These are phyloP conservation scores for Penicillium daleae DNA, from an alignment of 495 filamentous ascomycete genomes.

Conservation along the genomic window DNA sequence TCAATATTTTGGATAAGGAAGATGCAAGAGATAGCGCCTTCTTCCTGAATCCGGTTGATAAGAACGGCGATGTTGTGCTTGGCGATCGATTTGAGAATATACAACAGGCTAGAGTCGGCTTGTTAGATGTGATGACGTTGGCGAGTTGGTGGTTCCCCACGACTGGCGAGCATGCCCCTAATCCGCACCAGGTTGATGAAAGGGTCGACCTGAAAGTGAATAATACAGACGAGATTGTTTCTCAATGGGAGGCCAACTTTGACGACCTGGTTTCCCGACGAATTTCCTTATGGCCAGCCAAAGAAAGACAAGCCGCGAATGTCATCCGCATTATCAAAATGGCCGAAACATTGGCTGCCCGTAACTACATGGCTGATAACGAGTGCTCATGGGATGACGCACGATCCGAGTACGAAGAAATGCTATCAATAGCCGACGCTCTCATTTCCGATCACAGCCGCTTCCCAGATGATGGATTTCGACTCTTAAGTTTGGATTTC, in stretches of 20 bases:
- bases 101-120: not conserved
- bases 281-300: not conserved
- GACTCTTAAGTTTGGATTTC: slow-evolving; percentile 18
- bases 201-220: not conserved
- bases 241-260: not conserved
- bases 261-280: not conserved
- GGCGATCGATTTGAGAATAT: not conserved
- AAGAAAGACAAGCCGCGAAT: slow-evolving; percentile 2
- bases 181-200: not conserved
- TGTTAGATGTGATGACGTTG: not conserved
- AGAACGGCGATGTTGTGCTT: not conserved
- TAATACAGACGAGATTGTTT: not conserved
- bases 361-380: slow-evolving; percentile 4
- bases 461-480: slow-evolving; percentile 11
- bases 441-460: slow-evolving; percentile 13
- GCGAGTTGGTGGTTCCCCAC: not conserved
- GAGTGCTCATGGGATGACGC: slow-evolving; percentile 23
- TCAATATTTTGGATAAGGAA: slow-evolving; percentile 13
- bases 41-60: not conserved
- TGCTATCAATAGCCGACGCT: slow-evolving; percentile 12
- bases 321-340: slow-evolving; percentile 17
- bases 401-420: slow-evolving; percentile 13
- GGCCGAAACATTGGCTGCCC: not conserved
- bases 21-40: not conserved
- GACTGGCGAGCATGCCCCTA: not conserved